phyloP scores from a whole-genome alignment of 2,329 filamentous ascomycete species.

The Lecanoromycetidae sp. region DNA sequence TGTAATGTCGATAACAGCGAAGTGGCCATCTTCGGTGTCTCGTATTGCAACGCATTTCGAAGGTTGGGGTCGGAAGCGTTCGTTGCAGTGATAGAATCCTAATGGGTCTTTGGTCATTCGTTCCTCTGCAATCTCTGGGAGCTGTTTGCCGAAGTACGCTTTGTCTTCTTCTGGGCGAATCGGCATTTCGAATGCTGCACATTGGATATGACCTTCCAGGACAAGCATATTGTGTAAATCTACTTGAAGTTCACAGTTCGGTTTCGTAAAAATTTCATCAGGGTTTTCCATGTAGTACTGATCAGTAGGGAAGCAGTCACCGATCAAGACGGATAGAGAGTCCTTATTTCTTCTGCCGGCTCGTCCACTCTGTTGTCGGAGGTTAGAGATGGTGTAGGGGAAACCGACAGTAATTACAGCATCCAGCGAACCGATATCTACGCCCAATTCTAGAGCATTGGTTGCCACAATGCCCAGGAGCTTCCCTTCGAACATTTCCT shows the following conservation, averaged over 20 bases:
- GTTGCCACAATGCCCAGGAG: conserved; percentile 89
- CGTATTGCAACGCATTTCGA: conserved; percentile 76
- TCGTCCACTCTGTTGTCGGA: conserved; percentile 86
- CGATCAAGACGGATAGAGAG: conserved; percentile 78
- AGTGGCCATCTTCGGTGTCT: conserved; percentile 82
- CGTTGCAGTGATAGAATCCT: conserved; percentile 83
- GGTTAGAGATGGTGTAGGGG: conserved; percentile 86
- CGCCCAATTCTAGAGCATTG: conserved; percentile 80
- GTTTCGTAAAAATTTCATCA: conserved; percentile 78
- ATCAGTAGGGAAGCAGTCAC: conserved; percentile 79
- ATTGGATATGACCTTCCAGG: conserved; percentile 87
- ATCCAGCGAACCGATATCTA: conserved; percentile 89
- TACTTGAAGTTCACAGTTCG: conserved; percentile 78
- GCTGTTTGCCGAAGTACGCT: conserved; percentile 64
- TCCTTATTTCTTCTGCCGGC: conserved; percentile 89
- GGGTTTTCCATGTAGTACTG: conserved; percentile 97
- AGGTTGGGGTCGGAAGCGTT: conserved; percentile 73
- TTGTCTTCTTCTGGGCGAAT: conserved; percentile 65
- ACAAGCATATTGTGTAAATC: conserved; percentile 88
- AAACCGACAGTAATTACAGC: conserved; percentile 91
- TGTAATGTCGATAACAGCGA: conserved; percentile 78
- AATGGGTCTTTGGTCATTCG: conserved; percentile 60
- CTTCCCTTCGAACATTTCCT: conserved; percentile 94
- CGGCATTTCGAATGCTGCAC: conserved; percentile 89
- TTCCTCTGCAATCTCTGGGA: conserved; percentile 59